Evolutionary conservation across 202 grass and related monocot genomes (phyloP).

Genomic region (Musa balbisiana): DNA sequence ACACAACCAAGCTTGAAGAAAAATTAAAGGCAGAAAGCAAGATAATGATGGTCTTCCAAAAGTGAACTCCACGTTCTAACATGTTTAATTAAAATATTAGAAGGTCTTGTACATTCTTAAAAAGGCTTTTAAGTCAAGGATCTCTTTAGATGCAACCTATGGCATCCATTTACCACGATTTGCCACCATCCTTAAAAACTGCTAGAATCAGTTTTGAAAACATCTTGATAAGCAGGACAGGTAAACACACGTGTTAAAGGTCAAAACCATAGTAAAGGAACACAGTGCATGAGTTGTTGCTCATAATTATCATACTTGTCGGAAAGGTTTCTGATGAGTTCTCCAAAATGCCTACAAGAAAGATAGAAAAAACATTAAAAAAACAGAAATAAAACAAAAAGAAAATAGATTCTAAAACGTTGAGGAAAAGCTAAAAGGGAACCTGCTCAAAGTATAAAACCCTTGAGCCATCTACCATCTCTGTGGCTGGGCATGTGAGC

Average conservation of each 20-base stretch:
- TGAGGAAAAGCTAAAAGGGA: background rate
- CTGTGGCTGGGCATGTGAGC: slow-evolving; percentile 79
- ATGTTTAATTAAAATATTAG: too few species aligned
- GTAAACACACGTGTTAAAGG: background rate
- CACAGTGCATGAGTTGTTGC: background rate
- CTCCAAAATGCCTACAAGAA: slow-evolving; percentile 59
- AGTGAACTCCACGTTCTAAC: too few species aligned
- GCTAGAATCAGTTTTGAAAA: background rate
- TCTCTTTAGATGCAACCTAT: too few species aligned
- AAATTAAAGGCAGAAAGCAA: background rate
- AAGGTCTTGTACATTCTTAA: too few species aligned
- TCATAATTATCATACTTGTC: slow-evolving; percentile 5
- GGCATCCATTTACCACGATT: too few species aligned
- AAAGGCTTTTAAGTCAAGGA: too few species aligned
- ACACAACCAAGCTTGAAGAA: background rate
- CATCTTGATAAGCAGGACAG: background rate
- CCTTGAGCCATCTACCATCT: slow-evolving; percentile 93
- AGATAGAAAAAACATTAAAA: slow-evolving; percentile 16
- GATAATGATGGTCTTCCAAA: too few species aligned
- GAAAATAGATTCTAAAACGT: background rate
- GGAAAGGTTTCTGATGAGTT: slow-evolving; percentile 13
- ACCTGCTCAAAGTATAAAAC: slow-evolving; percentile 98
- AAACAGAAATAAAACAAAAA: slow-evolving; percentile 12
- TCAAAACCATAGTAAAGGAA: background rate
- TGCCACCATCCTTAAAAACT: too few species aligned